Percentiles rank a stretch among this genome's conserved stretches.
Conservation (phyloP, 1,139 yeast species). For the Kurtzmaniella natalensis region DNA sequence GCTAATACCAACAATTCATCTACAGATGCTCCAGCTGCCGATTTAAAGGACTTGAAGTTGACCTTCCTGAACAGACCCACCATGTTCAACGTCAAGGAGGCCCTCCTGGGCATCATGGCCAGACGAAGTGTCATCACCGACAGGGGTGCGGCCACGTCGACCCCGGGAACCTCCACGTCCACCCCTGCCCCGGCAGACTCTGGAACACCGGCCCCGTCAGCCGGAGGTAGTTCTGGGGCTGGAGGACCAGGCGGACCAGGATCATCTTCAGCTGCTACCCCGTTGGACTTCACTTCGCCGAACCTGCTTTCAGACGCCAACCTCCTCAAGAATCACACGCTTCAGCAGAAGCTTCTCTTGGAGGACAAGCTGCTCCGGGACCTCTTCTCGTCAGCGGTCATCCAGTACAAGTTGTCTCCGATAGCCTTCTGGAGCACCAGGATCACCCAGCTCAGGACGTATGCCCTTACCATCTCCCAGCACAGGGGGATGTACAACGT, state of each 20-base stretch:
- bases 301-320: conserved; percentile 32
- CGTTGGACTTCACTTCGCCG: conserved; percentile 22
- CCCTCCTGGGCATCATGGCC: conserved; percentile 68
- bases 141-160: conserved; percentile 18
- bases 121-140: conserved; percentile 52
- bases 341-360: conserved; percentile 73
- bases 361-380: conserved; percentile 69
- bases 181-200: conserved; percentile 17
- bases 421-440: conserved; percentile 87
- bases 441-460: conserved; percentile 74
- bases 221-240: too few relatives aligned
- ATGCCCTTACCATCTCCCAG: conserved; percentile 79
- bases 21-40: conserved; percentile 28
- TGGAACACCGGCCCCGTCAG: conserved; percentile 16
- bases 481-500: conserved; percentile 93
- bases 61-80: conserved; percentile 68
- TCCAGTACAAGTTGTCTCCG: conserved; percentile 70
- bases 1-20: too few relatives aligned
- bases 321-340: conserved; percentile 61
- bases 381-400: conserved; percentile 85
- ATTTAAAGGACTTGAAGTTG: conserved; percentile 43
- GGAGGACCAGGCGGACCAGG: conserved; percentile 3
- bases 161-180: conserved; percentile 9
- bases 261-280: conserved; percentile 15
- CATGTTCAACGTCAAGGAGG: conserved; percentile 69